phyloP scores from a whole-genome alignment of 179 eudicot species.

The Spergularia azorica region DNA sequence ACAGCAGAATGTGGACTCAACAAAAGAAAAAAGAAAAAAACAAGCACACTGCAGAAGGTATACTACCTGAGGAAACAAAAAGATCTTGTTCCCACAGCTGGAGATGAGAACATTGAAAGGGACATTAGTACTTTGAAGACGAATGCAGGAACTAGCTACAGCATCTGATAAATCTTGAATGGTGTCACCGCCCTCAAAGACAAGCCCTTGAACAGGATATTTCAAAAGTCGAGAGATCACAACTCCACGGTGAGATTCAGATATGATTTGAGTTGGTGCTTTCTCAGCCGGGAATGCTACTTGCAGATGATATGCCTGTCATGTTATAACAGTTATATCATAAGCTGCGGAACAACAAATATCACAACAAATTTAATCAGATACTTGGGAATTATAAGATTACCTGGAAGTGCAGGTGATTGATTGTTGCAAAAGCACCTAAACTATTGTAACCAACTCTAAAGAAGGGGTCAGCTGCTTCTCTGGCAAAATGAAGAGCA shows the following conservation, averaged over 20 bases:
- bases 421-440: constrained; percentile 98
- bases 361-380: neutral
- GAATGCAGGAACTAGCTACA: constrained; percentile 71
- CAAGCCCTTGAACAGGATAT: constrained; percentile 84
- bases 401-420: constrained; percentile 95
- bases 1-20: too few species aligned
- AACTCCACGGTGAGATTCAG: constrained; percentile 39
- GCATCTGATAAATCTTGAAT: constrained; percentile 59
- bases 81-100: constrained; percentile 73
- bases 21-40: too few species aligned
- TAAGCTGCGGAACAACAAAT: neutral
- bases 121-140: constrained; percentile 76
- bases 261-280: constrained; percentile 58
- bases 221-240: constrained; percentile 57
- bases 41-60: neutral
- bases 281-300: constrained; percentile 80
- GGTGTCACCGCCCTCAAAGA: constrained; percentile 73
- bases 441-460: constrained; percentile 91
- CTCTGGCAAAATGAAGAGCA: constrained; percentile 86
- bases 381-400: neutral
- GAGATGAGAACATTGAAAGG: constrained; percentile 89
- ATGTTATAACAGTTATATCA: neutral
- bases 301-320: constrained; percentile 84
- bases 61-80: constrained; percentile 80
- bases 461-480: constrained; percentile 86